Percentiles rank a stretch among this genome's conserved stretches.
Evolutionary conservation across 495 filamentous ascomycete species (phyloP).

Genomic region (Aspergillus bridgeri): DNA sequence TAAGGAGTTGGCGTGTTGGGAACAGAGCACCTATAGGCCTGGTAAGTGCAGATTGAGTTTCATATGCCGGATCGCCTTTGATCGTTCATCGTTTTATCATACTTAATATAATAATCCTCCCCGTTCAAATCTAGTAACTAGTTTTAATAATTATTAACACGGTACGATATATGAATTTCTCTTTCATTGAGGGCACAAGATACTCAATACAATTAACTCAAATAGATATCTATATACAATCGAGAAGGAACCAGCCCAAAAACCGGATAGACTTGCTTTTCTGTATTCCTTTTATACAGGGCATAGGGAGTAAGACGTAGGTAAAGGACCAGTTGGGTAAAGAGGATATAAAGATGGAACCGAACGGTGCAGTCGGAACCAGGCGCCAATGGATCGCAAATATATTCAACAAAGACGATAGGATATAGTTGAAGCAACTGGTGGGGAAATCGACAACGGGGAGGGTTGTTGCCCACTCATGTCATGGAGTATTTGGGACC

Average conservation of each 20-base stretch:
- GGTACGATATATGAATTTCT: too few species aligned
- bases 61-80: too few species aligned
- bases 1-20: background rate
- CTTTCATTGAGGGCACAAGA: background rate
- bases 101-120: too few species aligned
- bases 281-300: background rate
- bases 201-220: background rate
- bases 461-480: constrained; percentile 26
- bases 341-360: background rate
- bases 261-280: background rate
- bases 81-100: background rate
- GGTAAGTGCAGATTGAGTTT: background rate
- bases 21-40: too few species aligned
- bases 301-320: background rate
- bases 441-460: background rate
- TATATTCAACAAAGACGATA: background rate
- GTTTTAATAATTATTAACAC: too few species aligned
- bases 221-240: background rate
- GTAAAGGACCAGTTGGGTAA: background rate
- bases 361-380: background rate
- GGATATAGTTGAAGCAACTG: background rate
- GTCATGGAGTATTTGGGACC: constrained; percentile 97
- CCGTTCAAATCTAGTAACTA: too few species aligned
- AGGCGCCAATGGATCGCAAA: background rate
- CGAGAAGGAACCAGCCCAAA: background rate